phyloP scores from a whole-genome alignment of 2,329 filamentous ascomycete species.

The Aspergillus carbonarius region DNA sequence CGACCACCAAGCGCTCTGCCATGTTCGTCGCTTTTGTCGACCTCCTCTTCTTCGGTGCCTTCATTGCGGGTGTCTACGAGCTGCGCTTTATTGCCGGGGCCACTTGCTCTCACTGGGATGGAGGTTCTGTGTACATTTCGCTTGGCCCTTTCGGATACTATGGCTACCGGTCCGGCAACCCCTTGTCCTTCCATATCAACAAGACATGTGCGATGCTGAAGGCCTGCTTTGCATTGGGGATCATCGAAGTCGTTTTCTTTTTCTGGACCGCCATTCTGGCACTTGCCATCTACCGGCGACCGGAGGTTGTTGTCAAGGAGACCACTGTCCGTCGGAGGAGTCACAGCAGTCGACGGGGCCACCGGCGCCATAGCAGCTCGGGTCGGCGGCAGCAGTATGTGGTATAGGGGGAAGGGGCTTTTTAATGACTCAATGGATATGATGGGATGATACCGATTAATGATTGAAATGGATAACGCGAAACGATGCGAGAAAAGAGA shows the following conservation, averaged over 20 bases:
- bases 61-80: constrained; percentile 61
- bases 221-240: constrained; percentile 81
- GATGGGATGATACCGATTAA: constrained; percentile 1
- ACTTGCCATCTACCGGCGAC: constrained; percentile 40
- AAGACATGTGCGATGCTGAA: constrained; percentile 92
- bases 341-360: constrained; percentile 36
- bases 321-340: constrained; percentile 35
- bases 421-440: neutral
- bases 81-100: constrained; percentile 58
- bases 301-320: constrained; percentile 41
- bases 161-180: constrained; percentile 46
- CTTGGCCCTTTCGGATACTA: constrained; percentile 64
- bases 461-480: constrained; percentile 4
- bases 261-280: constrained; percentile 73
- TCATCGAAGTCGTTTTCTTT: constrained; percentile 84
- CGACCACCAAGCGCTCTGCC: constrained; percentile 58
- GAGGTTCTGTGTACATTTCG: constrained; percentile 54
- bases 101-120: constrained; percentile 65
- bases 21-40: constrained; percentile 62
- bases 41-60: constrained; percentile 61
- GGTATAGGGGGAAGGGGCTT: constrained; percentile 19
- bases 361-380: constrained; percentile 31
- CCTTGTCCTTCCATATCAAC: constrained; percentile 56
- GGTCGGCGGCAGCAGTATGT: constrained; percentile 31
- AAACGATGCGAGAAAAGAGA: neutral